Conservation (phyloP, 1,139 yeast species). For the Tardiomyces digboiensis region DNA sequence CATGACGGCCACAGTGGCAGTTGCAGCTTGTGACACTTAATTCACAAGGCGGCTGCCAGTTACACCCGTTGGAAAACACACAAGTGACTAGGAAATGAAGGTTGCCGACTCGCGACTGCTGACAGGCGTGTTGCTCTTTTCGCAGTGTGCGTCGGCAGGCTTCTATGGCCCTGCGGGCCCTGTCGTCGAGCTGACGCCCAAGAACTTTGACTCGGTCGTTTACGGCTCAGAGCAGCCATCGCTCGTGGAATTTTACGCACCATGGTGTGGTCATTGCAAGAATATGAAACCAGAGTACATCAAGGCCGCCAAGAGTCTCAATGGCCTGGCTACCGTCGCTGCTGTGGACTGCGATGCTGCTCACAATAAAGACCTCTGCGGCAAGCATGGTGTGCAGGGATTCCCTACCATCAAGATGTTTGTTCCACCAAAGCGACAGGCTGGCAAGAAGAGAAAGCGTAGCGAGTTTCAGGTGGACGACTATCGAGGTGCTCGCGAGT, state of each 20-base stretch:
- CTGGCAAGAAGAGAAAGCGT: constrained; percentile 56
- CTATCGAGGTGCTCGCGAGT: constrained; percentile 60
- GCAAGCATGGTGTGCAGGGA: constrained; percentile 57
- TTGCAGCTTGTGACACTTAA: no score
- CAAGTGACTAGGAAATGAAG: no score
- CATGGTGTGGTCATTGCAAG: constrained; percentile 92
- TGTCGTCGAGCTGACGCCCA: constrained; percentile 44
- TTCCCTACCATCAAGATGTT: constrained; percentile 77
- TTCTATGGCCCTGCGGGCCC: constrained; percentile 36
- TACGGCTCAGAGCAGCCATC: constrained; percentile 66
- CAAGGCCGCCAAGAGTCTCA: constrained; percentile 53
- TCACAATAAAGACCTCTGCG: constrained; percentile 58
- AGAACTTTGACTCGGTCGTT: constrained; percentile 58
- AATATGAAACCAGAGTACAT: constrained; percentile 53
- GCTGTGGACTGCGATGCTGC: constrained; percentile 82
- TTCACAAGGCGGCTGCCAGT: no score
- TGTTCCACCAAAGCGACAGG: constrained; percentile 41
- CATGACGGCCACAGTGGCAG: no score
- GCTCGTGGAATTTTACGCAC: constrained; percentile 89
- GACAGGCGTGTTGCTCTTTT: no score
- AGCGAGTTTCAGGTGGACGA: constrained; percentile 51
- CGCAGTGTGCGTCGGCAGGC: constrained; percentile 13
- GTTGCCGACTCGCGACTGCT: no score
- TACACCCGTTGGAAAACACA: no score
- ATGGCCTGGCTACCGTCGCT: constrained; percentile 60